A percentile compares a stretch with the other conserved stretches of the same genome.
Conservation (phyloP, 1,139 yeast species). For the Geotrichum carabidarum region DNA sequence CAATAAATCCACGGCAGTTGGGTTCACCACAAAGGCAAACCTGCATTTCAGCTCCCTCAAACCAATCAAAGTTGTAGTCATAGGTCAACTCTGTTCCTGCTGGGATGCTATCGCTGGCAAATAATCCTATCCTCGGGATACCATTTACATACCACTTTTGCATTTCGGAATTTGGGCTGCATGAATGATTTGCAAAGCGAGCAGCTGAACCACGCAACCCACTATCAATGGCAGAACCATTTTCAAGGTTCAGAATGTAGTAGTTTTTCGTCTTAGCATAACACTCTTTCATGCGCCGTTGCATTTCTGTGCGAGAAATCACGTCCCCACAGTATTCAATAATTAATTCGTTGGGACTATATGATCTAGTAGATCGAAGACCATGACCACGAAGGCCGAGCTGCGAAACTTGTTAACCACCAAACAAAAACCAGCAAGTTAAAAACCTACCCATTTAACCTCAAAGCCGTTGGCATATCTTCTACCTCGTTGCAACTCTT, state of each 20-base stretch:
- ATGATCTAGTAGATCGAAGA: slow-evolving; percentile 37
- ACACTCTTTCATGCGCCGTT: slow-evolving; percentile 30
- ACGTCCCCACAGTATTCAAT: slow-evolving; percentile 46
- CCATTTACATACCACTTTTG: slow-evolving; percentile 43
- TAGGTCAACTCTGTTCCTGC: slow-evolving; percentile 41
- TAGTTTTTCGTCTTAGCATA: slow-evolving; percentile 31
- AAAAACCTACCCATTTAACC: slow-evolving; percentile 27
- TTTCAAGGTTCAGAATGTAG: slow-evolving; percentile 39
- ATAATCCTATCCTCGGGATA: slow-evolving; percentile 41
- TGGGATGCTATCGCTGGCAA: slow-evolving; percentile 38
- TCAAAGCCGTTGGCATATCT: slow-evolving; percentile 37
- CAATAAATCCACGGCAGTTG: slow-evolving; percentile 40
- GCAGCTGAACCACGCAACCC: slow-evolving; percentile 42
- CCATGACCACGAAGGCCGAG: slow-evolving; percentile 40
- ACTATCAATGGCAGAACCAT: slow-evolving; percentile 40
- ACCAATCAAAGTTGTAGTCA: slow-evolving; percentile 44
- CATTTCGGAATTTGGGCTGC: slow-evolving; percentile 42
- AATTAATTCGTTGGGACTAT: slow-evolving; percentile 38
- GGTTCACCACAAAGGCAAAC: slow-evolving; percentile 39
- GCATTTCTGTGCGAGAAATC: slow-evolving; percentile 36
- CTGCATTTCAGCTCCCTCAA: slow-evolving; percentile 39
- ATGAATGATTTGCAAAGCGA: slow-evolving; percentile 44
- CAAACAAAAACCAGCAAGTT: not conserved
- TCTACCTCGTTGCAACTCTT: slow-evolving; percentile 24
- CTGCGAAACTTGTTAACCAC: slow-evolving; percentile 10